Percentiles rank a stretch among this genome's conserved stretches.
These are phyloP conservation scores for Knufia petricola DNA, from an alignment of 2,329 filamentous ascomycete species.

Conservation along the genomic window DNA sequence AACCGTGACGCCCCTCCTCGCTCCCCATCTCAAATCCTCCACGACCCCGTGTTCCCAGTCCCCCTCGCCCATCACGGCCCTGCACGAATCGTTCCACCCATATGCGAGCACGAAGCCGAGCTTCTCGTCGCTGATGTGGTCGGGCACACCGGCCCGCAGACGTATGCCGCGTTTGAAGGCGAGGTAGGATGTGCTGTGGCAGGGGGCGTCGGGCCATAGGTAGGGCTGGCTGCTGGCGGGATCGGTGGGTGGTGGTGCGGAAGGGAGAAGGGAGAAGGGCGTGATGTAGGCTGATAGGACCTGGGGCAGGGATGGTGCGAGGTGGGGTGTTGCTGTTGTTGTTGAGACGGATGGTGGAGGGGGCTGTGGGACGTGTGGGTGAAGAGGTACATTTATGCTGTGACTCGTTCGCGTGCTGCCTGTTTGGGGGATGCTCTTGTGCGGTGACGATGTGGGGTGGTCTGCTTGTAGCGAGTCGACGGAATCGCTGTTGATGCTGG, in stretches of 20 bases:
- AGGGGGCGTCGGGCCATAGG: constrained; percentile 16
- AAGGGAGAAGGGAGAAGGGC: background rate
- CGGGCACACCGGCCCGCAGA: constrained; percentile 9
- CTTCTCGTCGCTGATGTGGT: background rate
- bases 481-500: background rate
- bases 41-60: constrained; percentile 15
- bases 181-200: constrained; percentile 3
- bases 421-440: background rate
- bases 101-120: constrained; percentile 16
- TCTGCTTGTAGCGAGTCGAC: background rate
- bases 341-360: too few relatives aligned
- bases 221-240: constrained; percentile 6
- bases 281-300: constrained; percentile 15
- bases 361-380: constrained; percentile 4
- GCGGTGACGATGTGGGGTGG: background rate
- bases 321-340: background rate
- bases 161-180: constrained; percentile 13
- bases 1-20: constrained; percentile 12
- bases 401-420: constrained; percentile 4
- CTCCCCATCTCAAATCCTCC: constrained; percentile 13
- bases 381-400: constrained; percentile 10
- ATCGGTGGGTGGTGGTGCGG: too few relatives aligned
- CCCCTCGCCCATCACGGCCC: constrained; percentile 10
- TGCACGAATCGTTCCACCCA: constrained; percentile 16
- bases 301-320: constrained; percentile 10